Evolutionary conservation across 169 alveolate species (phyloP), one percentile per base, ranked within the genome.

Genomic region (Fabrea salina): DNA sequence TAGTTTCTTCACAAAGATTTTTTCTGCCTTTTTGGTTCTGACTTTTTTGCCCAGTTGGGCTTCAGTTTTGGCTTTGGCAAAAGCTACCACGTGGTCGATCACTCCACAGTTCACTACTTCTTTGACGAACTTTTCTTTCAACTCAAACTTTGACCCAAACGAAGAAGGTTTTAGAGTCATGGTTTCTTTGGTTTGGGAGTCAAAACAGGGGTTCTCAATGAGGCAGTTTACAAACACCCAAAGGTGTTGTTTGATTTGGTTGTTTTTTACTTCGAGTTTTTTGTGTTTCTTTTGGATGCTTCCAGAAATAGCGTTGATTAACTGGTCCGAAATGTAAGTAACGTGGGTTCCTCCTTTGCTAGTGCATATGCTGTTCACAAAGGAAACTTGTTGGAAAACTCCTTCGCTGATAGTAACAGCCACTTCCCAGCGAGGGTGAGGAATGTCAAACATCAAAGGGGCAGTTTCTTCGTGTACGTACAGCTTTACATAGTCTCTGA

Each of bases 261-360:
- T 92, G 0, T 97, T 92, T 77, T 96, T 96, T 25, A 97, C 92
- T 75, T 96, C 99, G 85, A 95, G 88, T 64, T 96, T 97, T 80
- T 97, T 97, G 80, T 98, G 96, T 86, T 97, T 98, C 59, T 98
- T 97, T 78, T 95, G 84, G 44, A 95, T 87, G 37, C 95, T 98
- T 82, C 95, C 97, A 77, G 91, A 85, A 30, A 99, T 90, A 5
- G 98, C 97, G 66, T 93, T 86, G 19, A 97, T 93, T 25, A 99
- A 92, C 70, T 98, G 98, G 76, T 99, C 99, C 1, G 97, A 86
- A 2, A 97, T 98, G 87, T 96, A 97, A 61, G 92, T 94, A 6
- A 99, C 99, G 84, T 99, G 99, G 1, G 99, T 96, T 5, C 99
- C 99, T 0, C 99, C 99, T 84, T 96, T 96, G 33, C 96, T 90